phyloP scores from a whole-genome alignment of 805 yeast species.

The Metschnikowia picachoensis region DNA sequence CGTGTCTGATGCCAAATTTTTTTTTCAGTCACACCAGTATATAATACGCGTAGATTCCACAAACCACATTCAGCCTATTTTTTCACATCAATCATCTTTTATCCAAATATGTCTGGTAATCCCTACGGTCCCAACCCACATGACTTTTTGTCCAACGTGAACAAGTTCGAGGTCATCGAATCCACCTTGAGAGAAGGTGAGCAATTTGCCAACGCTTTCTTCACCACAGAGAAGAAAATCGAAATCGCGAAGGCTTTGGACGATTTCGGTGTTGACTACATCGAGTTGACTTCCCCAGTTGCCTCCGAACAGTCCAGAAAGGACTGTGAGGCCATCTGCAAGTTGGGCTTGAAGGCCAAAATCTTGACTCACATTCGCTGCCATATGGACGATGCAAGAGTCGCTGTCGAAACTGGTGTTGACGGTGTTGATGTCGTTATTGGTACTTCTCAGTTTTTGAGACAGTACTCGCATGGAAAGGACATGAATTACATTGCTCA shows the following conservation, averaged over 20 bases:
- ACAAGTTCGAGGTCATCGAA: slow-evolving; percentile 51
- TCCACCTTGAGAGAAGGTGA: slow-evolving; percentile 62
- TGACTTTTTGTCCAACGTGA: slow-evolving; percentile 53
- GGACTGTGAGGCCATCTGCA: slow-evolving; percentile 58
- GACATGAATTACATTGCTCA: slow-evolving; percentile 58
- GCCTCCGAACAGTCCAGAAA: slow-evolving; percentile 55
- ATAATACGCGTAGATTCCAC: slow-evolving; percentile 3
- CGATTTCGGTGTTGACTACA: slow-evolving; percentile 59
- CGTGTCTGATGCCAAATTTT: slow-evolving; percentile 2
- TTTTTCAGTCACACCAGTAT: slow-evolving; percentile 2
- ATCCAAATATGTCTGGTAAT: slow-evolving; percentile 29
- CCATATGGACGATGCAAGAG: slow-evolving; percentile 58
- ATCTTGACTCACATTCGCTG: slow-evolving; percentile 58
- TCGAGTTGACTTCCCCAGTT: slow-evolving; percentile 57
- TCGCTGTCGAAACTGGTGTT: slow-evolving; percentile 60
- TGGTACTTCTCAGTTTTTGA: slow-evolving; percentile 55
- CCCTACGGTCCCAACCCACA: slow-evolving; percentile 60
- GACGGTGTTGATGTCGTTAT: slow-evolving; percentile 61
- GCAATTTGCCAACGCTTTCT: slow-evolving; percentile 61
- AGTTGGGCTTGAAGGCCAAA: slow-evolving; percentile 55
- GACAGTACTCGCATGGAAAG: slow-evolving; percentile 57
- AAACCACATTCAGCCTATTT: too few relatives aligned
- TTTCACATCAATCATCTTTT: neutral
- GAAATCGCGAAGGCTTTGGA: slow-evolving; percentile 59
- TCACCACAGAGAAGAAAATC: slow-evolving; percentile 52